Evolutionary conservation across 805 yeast species (phyloP).

Genomic region (Saccharomyces mikatae): DNA sequence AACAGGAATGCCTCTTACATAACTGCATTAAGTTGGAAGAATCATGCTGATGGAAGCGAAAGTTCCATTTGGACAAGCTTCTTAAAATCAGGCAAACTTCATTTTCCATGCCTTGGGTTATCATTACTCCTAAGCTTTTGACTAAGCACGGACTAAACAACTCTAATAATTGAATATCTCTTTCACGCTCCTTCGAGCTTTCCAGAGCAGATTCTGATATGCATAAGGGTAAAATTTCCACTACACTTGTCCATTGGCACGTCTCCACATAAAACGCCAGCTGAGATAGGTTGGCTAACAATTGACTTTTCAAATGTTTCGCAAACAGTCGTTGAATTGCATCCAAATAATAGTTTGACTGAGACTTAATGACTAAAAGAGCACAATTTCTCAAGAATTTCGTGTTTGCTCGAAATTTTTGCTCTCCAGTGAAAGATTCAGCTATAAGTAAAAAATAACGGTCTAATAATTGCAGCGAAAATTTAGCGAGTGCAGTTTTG

Average conservation of each 20-base stretch:
- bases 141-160: neutral
- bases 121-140: constrained; percentile 1
- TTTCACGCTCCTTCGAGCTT: neutral
- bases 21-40: constrained; percentile 5
- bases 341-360: constrained; percentile 11
- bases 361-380: constrained; percentile 9
- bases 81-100: neutral
- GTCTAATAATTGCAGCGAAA: constrained; percentile 12
- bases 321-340: constrained; percentile 3
- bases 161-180: neutral
- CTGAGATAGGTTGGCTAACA: constrained; percentile 4
- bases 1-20: constrained; percentile 11
- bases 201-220: neutral
- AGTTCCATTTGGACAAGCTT: neutral
- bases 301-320: neutral
- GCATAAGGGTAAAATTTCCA: constrained; percentile 3
- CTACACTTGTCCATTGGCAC: constrained; percentile 13
- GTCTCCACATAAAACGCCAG: constrained; percentile 19
- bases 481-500: constrained; percentile 14
- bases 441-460: constrained; percentile 6
- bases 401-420: neutral
- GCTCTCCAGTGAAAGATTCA: constrained; percentile 3
- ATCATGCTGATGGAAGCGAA: constrained; percentile 10
- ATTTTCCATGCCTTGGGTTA: constrained; percentile 3
- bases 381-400: constrained; percentile 15